Evolutionary conservation across 148 eudicot species (phyloP).

Genomic region (Rhododendron kiyosumense): DNA sequence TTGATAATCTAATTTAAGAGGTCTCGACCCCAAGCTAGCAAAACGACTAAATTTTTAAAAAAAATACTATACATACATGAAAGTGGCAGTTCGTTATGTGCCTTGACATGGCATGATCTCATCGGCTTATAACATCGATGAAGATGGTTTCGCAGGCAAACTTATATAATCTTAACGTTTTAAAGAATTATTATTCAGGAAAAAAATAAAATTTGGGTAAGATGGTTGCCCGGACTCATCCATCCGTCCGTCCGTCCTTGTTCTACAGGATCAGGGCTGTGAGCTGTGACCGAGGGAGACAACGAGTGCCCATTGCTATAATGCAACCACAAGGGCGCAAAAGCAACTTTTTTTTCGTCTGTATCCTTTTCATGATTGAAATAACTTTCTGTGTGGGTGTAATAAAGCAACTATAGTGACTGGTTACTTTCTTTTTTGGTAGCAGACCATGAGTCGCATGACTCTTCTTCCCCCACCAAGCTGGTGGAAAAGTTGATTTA

Average conservation of each 20-base stretch:
- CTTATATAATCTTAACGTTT: too few species aligned
- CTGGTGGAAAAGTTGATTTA: not conserved
- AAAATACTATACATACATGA: not conserved
- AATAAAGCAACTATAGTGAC: constrained; percentile 16
- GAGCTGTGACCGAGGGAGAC: constrained; percentile 20
- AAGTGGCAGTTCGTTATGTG: not conserved
- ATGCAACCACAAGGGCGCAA: constrained; percentile 43
- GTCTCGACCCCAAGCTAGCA: not conserved
- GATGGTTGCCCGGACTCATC: not conserved
- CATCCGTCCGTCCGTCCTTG: not conserved
- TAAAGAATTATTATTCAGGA: too few species aligned
- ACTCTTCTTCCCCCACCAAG: not conserved
- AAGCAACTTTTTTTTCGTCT: constrained; percentile 25
- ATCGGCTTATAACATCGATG: not conserved
- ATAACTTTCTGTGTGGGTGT: not conserved
- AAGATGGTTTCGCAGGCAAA: not conserved
- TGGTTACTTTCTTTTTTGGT: not conserved
- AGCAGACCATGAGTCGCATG: not conserved
- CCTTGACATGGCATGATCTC: not conserved
- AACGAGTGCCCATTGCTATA: constrained; percentile 45
- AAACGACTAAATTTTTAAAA: not conserved
- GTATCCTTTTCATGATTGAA: constrained; percentile 5
- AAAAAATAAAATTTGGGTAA: too few species aligned
- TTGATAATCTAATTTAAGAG: not conserved
- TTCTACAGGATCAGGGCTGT: not conserved